Conservation (phyloP, 495 filamentous ascomycete species). For the Neurospora cerealis region DNA sequence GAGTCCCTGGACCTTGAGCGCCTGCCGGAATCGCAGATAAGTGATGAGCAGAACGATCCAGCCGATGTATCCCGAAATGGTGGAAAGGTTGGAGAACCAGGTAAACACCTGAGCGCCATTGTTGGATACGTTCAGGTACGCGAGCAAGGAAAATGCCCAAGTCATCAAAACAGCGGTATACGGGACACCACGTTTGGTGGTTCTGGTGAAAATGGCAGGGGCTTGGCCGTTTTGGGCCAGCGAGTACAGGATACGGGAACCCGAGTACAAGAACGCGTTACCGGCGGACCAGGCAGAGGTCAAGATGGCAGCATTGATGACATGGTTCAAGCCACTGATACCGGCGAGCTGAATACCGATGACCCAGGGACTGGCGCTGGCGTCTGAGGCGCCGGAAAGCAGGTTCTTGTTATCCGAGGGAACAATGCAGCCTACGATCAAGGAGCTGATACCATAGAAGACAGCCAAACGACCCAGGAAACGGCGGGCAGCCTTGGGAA, state of each 20-base stretch:
- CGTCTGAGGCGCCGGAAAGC: constrained; percentile 41
- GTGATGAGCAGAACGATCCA: constrained; percentile 41
- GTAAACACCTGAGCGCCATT: constrained; percentile 47
- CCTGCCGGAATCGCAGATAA: constrained; percentile 37
- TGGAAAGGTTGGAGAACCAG: constrained; percentile 47
- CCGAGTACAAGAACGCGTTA: constrained; percentile 75
- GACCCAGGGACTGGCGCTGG: constrained; percentile 54
- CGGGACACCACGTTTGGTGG: constrained; percentile 50
- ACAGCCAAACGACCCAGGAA: constrained; percentile 60
- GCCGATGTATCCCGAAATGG: constrained; percentile 39
- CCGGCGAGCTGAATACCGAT: constrained; percentile 36
- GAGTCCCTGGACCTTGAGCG: constrained; percentile 27
- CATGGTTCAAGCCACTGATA: constrained; percentile 34
- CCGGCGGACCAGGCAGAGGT: constrained; percentile 47
- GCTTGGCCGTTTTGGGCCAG: constrained; percentile 55
- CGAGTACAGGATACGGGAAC: constrained; percentile 66
- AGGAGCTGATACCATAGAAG: constrained; percentile 62
- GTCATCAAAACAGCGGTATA: constrained; percentile 49
- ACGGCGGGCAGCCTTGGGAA: constrained; percentile 62
- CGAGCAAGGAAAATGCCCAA: constrained; percentile 44
- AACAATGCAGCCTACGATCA: constrained; percentile 61
- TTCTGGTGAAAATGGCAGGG: constrained; percentile 44
- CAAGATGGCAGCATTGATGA: constrained; percentile 38
- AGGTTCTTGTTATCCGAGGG: constrained; percentile 46
- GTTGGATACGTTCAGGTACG: constrained; percentile 51